Base-by-base conservation (phyloP, 495 filamentous ascomycete species). In the Penicillium nucicola region DNA sequence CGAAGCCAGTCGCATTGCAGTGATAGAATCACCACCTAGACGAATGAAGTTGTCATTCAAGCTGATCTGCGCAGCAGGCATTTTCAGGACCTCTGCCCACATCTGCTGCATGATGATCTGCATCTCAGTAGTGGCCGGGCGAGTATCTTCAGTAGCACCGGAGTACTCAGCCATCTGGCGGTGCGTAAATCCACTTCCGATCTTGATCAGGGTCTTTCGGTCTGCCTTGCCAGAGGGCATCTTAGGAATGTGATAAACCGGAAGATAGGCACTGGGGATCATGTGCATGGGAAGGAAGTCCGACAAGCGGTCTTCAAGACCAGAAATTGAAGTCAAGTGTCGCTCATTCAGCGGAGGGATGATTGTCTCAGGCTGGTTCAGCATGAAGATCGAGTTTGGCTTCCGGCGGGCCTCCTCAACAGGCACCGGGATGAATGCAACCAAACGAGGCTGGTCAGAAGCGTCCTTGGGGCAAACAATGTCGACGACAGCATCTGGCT, bases 1-100 rank as follows among this genome's bases (percentile, higher is more conserved):
- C 5, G 74, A 68, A 0, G 76, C 77, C 1, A 83, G 50, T 60
- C 73, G 74, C 72, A 83, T 82, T 5, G 81, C 79, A 10, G 61
- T 65, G 44, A 84, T 76, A n/a, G 79, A 82, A 55, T 83, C 80
- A 14, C 79, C 81, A 9, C 81, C 81, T 12, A 80, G 67, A 15
- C 62, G 63, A 58, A 83, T 75, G 60, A 84, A 83, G 31, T 48
- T 55, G 33, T 57, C 55, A 13, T 67, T 31, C 14, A 57, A 20
- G 1, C 56, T 42, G 42, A 69, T 57, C 3, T 45, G 20, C 4
- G 30, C 72, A 10, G 49, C 32, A 1, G 58, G 36, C 2, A 54
- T 32, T 2, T 41, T 48, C 2, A 66, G 55, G 0, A 60, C 53
- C 18, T 60, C 33, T 7, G 56, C 53, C 50, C 58, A 64, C 12